Base-by-base conservation (phyloP, 1,284 basidiomycete species). In the Leccinum pallidistipes region DNA sequence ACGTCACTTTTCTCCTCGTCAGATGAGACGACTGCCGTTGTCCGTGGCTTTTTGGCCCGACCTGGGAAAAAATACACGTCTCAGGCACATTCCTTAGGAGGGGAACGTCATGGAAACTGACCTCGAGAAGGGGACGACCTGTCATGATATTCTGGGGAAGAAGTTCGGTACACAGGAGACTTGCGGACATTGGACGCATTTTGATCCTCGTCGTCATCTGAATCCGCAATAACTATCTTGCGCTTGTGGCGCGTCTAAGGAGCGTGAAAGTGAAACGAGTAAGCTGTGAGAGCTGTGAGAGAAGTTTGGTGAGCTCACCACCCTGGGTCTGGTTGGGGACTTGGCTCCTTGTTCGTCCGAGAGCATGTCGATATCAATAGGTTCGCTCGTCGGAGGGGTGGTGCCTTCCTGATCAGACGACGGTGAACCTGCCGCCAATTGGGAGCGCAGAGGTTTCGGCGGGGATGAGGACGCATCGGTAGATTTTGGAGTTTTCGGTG, bases 361-460 rank as follows among this genome's bases (percentile, higher is more conserved):
- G 47, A 84, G 64, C 85, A 90, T 86, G 68, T 91, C 90, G 5
- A 92, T 80, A 64, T 92, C 89, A 59, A 91, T 82, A 21, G 82
- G 79, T 64, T 92, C 88, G 65, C 90, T 92, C 2, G 88, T 89
- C 0, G 90, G 89, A 49, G 90, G 90, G 1, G 66, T 62, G 61
- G 80, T 85, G 59, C 77, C 79, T n/a, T 76, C 78, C 21, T 76
- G 76, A 27, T 82, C 83, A 47, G 86, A 87, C 31, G 80, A 81
- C 32, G 72, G 69, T 4, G 81, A 80, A 67, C 78, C 80, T 16
- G 69, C 75, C n/a, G 78, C 76, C 10, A 67, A 66, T 31, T 76
- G 76, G 1, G 77, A 52, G 9, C 57, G 56, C 54, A 57, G n/a
- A 5, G 56, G 58, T 56, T 60, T 69, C 34, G 66, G 64, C 65